Base-by-base conservation (phyloP, 805 yeast genomes). In the Candida xyloterini region DNA sequence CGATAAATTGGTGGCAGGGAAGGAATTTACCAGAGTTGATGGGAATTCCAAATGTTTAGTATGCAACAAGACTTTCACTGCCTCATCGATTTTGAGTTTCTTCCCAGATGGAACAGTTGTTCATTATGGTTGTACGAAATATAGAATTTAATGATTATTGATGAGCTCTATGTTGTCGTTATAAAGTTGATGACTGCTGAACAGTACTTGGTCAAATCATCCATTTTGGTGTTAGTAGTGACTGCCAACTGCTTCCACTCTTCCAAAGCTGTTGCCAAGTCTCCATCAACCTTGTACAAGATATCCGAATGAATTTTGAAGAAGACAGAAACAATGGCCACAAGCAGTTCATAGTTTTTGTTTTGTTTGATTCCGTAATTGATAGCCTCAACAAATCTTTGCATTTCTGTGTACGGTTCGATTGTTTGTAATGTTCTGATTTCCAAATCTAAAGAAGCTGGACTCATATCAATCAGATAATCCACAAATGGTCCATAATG, bases 281-380 rank as follows among this genome's bases (percentile, higher is more conserved):
- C 65, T 13, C 43, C 35, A 2, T 41, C 46, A 10, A 53, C 47
- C 10, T 43, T 45, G 38, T 51, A 60, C 23, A 93, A 66, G 6
- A 86, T 79, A 59, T 91, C 98, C 18, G 91, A 90, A 62, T 93
- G 99, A 34, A 74, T 74, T 55, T 77, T 79, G 46, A 88, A 69
- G 38, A 90, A 70, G 70, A 88, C 71, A 14, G 79, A 69, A 72
- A 86, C 78, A 62, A 88, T 76, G 1, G 95, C 95, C 58, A 88
- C 89, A 38, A 81, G 74, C 13, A 91, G 65, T 51, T 93, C 99
- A 57, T 75, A 79, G 61, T 89, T 78, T 11, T 48, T 59, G 42
- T 84, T 84, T 5, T 68, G 45, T 6, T 57, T 50, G 32, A 85
- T 58, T 1, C 91, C 95, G 32, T 60, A 62, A 3, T 74, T 67